These are phyloP conservation scores for Diaporthe vaccinii DNA, from an alignment of 2,329 filamentous ascomycete genomes.

Conservation along the genomic window DNA sequence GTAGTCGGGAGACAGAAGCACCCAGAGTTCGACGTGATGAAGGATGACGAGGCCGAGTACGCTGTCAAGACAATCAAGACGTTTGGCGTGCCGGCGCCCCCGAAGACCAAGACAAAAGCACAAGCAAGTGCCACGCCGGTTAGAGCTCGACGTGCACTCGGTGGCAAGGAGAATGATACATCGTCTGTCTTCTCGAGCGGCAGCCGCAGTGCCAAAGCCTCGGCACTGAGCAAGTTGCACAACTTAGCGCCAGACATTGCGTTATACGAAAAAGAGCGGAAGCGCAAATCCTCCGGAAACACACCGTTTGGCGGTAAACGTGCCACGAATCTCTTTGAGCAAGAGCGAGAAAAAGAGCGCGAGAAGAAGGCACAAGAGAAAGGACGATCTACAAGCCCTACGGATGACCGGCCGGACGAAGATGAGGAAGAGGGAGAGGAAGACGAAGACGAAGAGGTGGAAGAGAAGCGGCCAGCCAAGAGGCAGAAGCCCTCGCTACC, in stretches of 20 bases:
- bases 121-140: constrained; percentile 54
- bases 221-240: constrained; percentile 83
- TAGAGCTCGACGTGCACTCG: constrained; percentile 61
- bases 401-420: constrained; percentile 44
- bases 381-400: constrained; percentile 56
- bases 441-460: constrained; percentile 62
- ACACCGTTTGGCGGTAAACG: constrained; percentile 74
- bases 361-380: constrained; percentile 46
- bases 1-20: constrained; percentile 56
- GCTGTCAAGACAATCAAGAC: constrained; percentile 50
- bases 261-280: constrained; percentile 93
- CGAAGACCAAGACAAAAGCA: constrained; percentile 39
- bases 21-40: constrained; percentile 59
- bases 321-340: constrained; percentile 71
- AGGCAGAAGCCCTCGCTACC: constrained; percentile 73
- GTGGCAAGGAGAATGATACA: constrained; percentile 86
- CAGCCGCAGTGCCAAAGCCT: constrained; percentile 89
- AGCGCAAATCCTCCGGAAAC: constrained; percentile 70
- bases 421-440: constrained; percentile 58
- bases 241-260: constrained; percentile 86
- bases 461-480: constrained; percentile 68
- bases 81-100: constrained; percentile 50
- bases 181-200: constrained; percentile 76
- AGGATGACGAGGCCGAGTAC: constrained; percentile 56
- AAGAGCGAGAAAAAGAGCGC: constrained; percentile 55